Evolutionary conservation across 2,329 filamentous ascomycete genomes (phyloP).

Genomic region (Fusarium guadeloupense): DNA sequence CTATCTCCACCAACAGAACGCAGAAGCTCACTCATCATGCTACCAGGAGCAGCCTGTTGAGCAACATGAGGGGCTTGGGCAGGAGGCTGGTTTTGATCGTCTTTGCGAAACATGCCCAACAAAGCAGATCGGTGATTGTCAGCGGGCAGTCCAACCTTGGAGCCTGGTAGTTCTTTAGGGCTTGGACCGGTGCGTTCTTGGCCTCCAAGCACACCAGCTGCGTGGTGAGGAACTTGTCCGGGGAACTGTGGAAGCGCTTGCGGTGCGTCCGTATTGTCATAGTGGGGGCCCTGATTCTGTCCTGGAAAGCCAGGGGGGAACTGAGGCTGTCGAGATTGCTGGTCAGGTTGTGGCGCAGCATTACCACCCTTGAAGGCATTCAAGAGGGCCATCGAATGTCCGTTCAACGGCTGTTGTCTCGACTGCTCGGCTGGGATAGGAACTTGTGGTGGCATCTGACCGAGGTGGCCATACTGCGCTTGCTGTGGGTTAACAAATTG

Average conservation of each 20-base stretch:
- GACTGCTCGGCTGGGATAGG: conserved; percentile 17
- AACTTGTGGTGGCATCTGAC: conserved; percentile 31
- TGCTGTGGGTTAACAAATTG: conserved; percentile 36
- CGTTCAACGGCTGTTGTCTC: conserved; percentile 48
- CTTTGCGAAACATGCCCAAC: conserved; percentile 64
- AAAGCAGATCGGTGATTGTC: conserved; percentile 58
- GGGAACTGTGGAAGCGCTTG: conserved; percentile 14
- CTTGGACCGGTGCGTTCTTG: conserved; percentile 35
- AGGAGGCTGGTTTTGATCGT: conserved; percentile 20
- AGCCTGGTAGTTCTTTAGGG: conserved; percentile 44
- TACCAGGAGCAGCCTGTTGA: conserved; percentile 23
- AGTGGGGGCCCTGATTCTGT: conserved; percentile 22
- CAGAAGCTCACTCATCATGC: conserved; percentile 35
- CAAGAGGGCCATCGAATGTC: conserved; percentile 55
- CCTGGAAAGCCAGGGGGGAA: conserved; percentile 7
- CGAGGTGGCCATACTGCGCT: conserved; percentile 37
- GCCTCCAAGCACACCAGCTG: not conserved
- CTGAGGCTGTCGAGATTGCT: conserved; percentile 31
- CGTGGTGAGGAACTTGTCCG: conserved; percentile 18
- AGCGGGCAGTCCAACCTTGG: conserved; percentile 34
- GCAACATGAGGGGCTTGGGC: conserved; percentile 9
- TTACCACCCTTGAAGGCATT: conserved; percentile 54
- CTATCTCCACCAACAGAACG: conserved; percentile 26
- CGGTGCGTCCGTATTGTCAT: conserved; percentile 16
- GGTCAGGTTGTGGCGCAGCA: conserved; percentile 30